Percentiles rank a stretch among this genome's conserved stretches.
Evolutionary conservation across 257 asterid genomes (phyloP).

Genomic region (Solanum habrochaites): DNA sequence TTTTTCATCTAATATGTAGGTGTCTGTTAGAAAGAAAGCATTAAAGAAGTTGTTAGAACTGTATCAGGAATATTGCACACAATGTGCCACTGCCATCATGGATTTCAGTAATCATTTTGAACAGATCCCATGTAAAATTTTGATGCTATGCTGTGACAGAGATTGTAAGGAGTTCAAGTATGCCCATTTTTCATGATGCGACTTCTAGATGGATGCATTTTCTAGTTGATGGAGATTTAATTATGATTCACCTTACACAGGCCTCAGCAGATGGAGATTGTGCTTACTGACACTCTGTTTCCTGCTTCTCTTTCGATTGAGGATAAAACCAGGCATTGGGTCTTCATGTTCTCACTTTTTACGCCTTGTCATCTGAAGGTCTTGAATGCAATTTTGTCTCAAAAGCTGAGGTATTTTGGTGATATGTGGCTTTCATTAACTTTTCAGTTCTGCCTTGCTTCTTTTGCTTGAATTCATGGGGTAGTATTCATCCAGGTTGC

Average conservation of each 20-base stretch:
- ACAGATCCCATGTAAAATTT: conserved; percentile 70
- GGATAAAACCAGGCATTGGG: conserved; percentile 69
- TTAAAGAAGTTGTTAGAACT: conserved; percentile 68
- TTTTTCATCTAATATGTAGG: conserved; percentile 26
- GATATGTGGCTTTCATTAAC: conserved; percentile 8
- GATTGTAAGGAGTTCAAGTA: conserved; percentile 84
- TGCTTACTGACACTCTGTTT: conserved; percentile 57
- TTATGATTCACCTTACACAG: conserved; percentile 27
- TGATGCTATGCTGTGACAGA: conserved; percentile 78
- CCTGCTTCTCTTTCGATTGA: conserved; percentile 60
- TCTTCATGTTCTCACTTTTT: conserved; percentile 50
- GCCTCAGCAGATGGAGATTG: conserved; percentile 71
- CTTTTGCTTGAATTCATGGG: not conserved
- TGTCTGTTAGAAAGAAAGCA: conserved; percentile 56
- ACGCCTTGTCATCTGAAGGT: conserved; percentile 60
- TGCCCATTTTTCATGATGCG: not conserved
- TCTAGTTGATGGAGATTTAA: not conserved
- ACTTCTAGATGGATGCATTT: not conserved
- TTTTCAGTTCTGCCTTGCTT: not conserved
- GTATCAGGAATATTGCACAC: conserved; percentile 65
- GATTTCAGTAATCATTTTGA: conserved; percentile 40
- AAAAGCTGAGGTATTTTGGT: conserved; percentile 56
- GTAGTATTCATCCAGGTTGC: conserved; percentile 34
- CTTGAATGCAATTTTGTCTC: conserved; percentile 52
- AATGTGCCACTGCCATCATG: conserved; percentile 27